These are phyloP conservation scores for Termitomyces sp. DNA, from an alignment of 768 basidiomycete species.

Conservation along the genomic window DNA sequence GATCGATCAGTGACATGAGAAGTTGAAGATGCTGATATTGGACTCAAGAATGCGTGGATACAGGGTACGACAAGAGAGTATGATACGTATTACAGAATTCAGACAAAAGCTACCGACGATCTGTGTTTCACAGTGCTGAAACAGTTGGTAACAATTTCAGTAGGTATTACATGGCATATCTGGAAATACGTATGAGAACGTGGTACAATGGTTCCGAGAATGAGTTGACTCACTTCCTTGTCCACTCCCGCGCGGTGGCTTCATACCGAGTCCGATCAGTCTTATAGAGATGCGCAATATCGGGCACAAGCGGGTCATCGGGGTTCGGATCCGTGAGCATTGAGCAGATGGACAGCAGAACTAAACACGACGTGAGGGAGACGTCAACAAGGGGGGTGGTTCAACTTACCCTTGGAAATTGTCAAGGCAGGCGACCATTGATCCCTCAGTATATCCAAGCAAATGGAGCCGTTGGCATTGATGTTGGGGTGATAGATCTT, in stretches of 20 bases:
- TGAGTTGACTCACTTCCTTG: slow-evolving; percentile 77
- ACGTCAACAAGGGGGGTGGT: background rate
- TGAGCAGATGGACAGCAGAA: slow-evolving; percentile 96
- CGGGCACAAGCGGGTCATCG: slow-evolving; percentile 97
- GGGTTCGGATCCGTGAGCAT: slow-evolving; percentile 99
- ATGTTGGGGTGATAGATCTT: slow-evolving; percentile 99
- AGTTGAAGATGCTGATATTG: slow-evolving; percentile 14
- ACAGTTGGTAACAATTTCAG: slow-evolving; percentile 9
- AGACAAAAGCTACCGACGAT: slow-evolving; percentile 8
- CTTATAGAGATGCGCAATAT: slow-evolving; percentile 99
- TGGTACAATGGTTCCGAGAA: background rate
- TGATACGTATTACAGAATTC: slow-evolving; percentile 18
- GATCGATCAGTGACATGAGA: background rate
- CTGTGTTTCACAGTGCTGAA: slow-evolving; percentile 2
- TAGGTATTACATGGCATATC: slow-evolving; percentile 48
- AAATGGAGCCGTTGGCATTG: slow-evolving; percentile 99
- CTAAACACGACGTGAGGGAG: slow-evolving; percentile 31
- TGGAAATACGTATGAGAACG: slow-evolving; percentile 12
- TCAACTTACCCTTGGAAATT: slow-evolving; percentile 86
- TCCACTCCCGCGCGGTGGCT: slow-evolving; percentile 98
- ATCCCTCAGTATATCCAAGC: slow-evolving; percentile 95
- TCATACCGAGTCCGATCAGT: slow-evolving; percentile 96
- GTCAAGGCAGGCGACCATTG: slow-evolving; percentile 99
- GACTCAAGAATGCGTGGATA: slow-evolving; percentile 15
- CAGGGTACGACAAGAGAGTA: slow-evolving; percentile 14